These are phyloP conservation scores for Anisodus acutangulus DNA, from an alignment of 257 asterid genomes.

Conservation along the genomic window DNA sequence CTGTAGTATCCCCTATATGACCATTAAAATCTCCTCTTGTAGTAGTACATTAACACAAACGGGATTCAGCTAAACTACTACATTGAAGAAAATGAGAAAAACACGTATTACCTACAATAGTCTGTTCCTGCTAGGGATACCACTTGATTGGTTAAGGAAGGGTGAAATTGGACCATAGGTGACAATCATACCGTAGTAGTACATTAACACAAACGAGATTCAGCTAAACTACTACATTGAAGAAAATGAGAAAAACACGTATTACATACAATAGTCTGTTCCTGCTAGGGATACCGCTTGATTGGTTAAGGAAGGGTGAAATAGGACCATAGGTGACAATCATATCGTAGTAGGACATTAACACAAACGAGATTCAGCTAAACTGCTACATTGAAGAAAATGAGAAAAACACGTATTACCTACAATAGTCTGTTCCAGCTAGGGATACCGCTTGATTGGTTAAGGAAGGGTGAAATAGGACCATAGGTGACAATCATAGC, in stretches of 20 bases:
- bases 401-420: neutral
- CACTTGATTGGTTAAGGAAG: neutral
- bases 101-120: neutral
- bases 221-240: neutral
- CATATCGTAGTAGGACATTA: neutral
- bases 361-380: too few relatives aligned
- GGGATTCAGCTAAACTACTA: neutral
- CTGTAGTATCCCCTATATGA: too few relatives aligned
- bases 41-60: neutral
- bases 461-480: slow-evolving; percentile 3
- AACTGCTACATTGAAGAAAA: neutral
- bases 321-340: neutral
- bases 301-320: neutral
- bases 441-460: neutral
- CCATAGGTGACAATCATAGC: neutral
- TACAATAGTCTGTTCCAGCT: neutral
- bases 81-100: slow-evolving; percentile 3
- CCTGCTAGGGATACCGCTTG: neutral
- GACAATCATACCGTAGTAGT: neutral
- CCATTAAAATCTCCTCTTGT: too few relatives aligned
- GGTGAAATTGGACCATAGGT: neutral
- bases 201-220: neutral
- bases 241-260: neutral
- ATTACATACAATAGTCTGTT: neutral
- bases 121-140: neutral